phyloP scores from a whole-genome alignment of 2,329 filamentous ascomycete species.

The Drechmeria coniospora region DNA sequence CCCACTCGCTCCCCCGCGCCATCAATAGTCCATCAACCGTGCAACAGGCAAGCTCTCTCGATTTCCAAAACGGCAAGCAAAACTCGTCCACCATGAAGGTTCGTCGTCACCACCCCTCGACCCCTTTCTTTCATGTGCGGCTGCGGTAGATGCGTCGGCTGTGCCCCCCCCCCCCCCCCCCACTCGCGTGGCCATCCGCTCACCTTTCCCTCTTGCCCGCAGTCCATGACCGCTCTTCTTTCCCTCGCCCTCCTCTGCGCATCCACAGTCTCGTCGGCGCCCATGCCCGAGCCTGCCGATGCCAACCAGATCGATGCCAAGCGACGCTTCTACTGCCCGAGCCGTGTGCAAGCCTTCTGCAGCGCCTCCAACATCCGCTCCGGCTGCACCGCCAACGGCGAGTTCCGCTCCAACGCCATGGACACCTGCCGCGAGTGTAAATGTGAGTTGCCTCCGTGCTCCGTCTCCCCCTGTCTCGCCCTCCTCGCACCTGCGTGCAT shows the following conservation, averaged over 20 bases:
- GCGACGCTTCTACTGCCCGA: slow-evolving; percentile 6
- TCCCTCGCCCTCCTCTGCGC: neutral
- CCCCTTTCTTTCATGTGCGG: too few relatives aligned
- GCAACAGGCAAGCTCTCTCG: too few relatives aligned
- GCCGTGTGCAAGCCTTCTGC: slow-evolving; percentile 7
- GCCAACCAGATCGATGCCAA: slow-evolving; percentile 3
- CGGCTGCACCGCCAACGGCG: slow-evolving; percentile 5
- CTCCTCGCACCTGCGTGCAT: neutral
- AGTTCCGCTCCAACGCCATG: slow-evolving; percentile 6
- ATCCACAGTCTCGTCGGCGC: slow-evolving; percentile 2
- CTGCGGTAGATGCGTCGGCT: too few relatives aligned
- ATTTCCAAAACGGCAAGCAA: too few relatives aligned
- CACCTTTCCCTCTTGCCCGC: too few relatives aligned
- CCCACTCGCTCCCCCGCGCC: too few relatives aligned
- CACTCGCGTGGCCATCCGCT: too few relatives aligned
- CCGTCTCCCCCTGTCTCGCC: neutral
- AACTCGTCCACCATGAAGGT: neutral
- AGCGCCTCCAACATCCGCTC: slow-evolving; percentile 8
- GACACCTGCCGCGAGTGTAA: slow-evolving; percentile 5
- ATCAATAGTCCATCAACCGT: too few relatives aligned
- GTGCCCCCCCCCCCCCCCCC: too few relatives aligned
- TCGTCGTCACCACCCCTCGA: too few relatives aligned
- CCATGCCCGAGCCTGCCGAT: slow-evolving; percentile 2
- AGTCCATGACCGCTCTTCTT: too few relatives aligned
- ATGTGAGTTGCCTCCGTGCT: slow-evolving; percentile 1